phyloP scores from a whole-genome alignment of 192 early-diverging fungal genomes.

The Coemansia sp. region DNA sequence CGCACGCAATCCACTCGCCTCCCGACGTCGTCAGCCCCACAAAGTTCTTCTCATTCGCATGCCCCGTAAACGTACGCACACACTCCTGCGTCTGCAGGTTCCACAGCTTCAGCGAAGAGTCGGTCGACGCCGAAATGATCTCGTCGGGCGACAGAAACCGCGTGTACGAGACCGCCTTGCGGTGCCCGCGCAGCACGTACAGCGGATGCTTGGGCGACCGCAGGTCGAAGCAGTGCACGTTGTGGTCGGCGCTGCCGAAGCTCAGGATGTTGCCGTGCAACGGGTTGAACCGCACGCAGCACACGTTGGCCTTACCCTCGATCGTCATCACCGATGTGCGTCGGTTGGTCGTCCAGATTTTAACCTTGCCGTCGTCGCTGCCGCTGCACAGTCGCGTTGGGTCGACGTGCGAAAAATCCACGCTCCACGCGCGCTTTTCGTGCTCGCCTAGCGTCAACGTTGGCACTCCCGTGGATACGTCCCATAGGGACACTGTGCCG shows the following conservation, averaged over 20 bases:
- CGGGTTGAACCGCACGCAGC: constrained; percentile 93
- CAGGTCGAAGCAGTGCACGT: constrained; percentile 89
- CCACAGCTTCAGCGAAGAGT: constrained; percentile 91
- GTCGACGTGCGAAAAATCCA: constrained; percentile 78
- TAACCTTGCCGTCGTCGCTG: constrained; percentile 91
- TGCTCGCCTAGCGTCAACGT: constrained; percentile 79
- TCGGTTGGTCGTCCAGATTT: constrained; percentile 84
- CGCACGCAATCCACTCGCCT: constrained; percentile 86
- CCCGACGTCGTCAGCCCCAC: constrained; percentile 80
- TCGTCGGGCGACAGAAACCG: constrained; percentile 76
- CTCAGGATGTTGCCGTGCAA: constrained; percentile 67
- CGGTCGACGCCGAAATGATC: constrained; percentile 87
- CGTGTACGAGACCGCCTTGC: constrained; percentile 94
- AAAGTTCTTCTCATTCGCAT: constrained; percentile 96
- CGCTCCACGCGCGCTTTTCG: constrained; percentile 89
- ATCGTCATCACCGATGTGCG: constrained; percentile 74
- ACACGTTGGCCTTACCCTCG: constrained; percentile 84
- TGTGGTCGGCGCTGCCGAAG: constrained; percentile 92
- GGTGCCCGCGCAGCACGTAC: constrained; percentile 78
- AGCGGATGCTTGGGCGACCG: constrained; percentile 69
- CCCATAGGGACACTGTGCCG: constrained; percentile 87
- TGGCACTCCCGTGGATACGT: constrained; percentile 64
- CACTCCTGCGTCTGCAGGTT: constrained; percentile 57
- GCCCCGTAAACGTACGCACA: constrained; percentile 75
- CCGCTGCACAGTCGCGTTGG: constrained; percentile 80